phyloP scores from a whole-genome alignment of 2,329 filamentous ascomycete genomes.

The Exophiala mesophila region DNA sequence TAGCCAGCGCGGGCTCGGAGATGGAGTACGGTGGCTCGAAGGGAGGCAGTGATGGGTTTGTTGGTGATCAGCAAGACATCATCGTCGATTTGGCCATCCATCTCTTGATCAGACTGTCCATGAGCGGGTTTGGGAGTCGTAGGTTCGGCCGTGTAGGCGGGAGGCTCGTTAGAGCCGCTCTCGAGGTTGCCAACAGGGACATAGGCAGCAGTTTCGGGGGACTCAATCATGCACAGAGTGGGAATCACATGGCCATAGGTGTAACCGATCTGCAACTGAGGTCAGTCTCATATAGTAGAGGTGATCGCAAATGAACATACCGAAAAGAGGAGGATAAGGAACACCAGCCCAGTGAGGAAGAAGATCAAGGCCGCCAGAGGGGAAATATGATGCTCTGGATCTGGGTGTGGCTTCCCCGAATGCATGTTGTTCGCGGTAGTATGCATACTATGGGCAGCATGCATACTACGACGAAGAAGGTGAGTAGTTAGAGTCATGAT shows the following conservation, averaged over 20 bases:
- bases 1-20: slow-evolving; percentile 61
- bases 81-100: slow-evolving; percentile 37
- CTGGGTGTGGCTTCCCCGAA: slow-evolving; percentile 22
- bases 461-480: slow-evolving; percentile 36
- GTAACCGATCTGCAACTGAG: slow-evolving; percentile 38
- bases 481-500: slow-evolving; percentile 18
- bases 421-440: slow-evolving; percentile 24
- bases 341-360: slow-evolving; percentile 28
- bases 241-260: slow-evolving; percentile 57
- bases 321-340: slow-evolving; percentile 26
- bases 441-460: slow-evolving; percentile 27
- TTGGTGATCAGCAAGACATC: slow-evolving; percentile 45
- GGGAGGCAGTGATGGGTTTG: slow-evolving; percentile 57
- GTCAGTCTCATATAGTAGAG: background rate
- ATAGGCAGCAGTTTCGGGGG: slow-evolving; percentile 50
- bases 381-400: slow-evolving; percentile 24
- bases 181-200: slow-evolving; percentile 45
- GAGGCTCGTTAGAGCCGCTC: slow-evolving; percentile 27
- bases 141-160: slow-evolving; percentile 27
- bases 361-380: slow-evolving; percentile 29
- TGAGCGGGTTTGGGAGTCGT: slow-evolving; percentile 27
- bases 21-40: slow-evolving; percentile 55
- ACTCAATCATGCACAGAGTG: slow-evolving; percentile 61
- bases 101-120: slow-evolving; percentile 7
- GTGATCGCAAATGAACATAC: slow-evolving; percentile 28